These are phyloP conservation scores for Gracilaria domingensis DNA, from an alignment of 23 red algal species.

Conservation along the genomic window DNA sequence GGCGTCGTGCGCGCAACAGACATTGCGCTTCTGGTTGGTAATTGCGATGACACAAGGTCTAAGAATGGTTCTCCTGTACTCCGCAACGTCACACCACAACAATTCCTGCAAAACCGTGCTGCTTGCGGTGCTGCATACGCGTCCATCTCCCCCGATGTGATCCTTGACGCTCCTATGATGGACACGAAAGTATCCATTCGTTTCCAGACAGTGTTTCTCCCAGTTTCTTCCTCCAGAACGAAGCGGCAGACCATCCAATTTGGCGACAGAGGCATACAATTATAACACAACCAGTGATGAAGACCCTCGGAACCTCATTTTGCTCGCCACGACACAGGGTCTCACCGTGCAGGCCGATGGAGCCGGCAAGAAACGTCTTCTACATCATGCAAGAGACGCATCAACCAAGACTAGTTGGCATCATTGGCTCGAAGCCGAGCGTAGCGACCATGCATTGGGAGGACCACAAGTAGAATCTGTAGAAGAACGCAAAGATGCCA, in stretches of 20 bases:
- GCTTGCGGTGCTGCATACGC: background rate
- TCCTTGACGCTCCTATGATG: background rate
- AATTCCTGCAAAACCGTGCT: constrained; percentile 12
- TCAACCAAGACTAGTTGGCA: background rate
- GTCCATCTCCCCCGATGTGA: background rate
- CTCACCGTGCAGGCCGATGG: constrained; percentile 9
- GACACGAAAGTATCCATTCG: constrained; percentile 27
- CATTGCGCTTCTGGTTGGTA: constrained; percentile 24
- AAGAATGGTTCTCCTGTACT: background rate
- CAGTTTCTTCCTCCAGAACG: background rate
- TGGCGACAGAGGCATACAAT: constrained; percentile 37
- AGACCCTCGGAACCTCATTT: constrained; percentile 3
- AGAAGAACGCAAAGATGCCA: constrained; percentile 11
- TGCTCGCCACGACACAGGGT: constrained; percentile 16
- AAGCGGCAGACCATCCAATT: background rate
- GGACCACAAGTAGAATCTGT: constrained; percentile 8
- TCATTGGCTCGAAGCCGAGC: constrained; percentile 31
- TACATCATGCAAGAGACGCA: background rate
- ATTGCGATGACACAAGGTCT: background rate
- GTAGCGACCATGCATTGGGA: background rate
- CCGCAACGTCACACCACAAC: background rate
- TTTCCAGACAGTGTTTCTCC: constrained; percentile 42
- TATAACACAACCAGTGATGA: constrained; percentile 4
- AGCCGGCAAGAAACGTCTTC: constrained; percentile 14
- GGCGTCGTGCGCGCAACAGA: constrained; percentile 34